Percentiles rank a stretch among this genome's conserved stretches.
Conservation (phyloP, 1,284 basidiomycete genomes). For the Naganishia albida region DNA sequence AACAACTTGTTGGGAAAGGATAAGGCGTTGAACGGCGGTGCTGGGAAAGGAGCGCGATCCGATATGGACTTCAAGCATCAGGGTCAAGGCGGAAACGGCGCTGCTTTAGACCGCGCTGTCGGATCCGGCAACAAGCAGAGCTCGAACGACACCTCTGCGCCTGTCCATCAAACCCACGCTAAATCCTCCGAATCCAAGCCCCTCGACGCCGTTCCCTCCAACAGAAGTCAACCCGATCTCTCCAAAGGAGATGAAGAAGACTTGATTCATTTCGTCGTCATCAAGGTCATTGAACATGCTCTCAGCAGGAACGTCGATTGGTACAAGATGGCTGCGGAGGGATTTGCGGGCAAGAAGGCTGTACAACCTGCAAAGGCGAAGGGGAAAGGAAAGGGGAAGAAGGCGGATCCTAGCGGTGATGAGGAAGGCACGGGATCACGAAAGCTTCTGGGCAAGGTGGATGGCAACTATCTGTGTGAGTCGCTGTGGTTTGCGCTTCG, state of each 20-base stretch:
- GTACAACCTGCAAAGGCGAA: background rate
- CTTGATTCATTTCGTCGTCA: slow-evolving; percentile 12
- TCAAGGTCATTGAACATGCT: slow-evolving; percentile 23
- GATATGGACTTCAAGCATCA: background rate
- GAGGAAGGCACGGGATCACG: background rate
- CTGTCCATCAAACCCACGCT: too few relatives aligned
- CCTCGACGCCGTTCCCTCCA: background rate
- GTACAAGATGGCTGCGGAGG: slow-evolving; percentile 19
- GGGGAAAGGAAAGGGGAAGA: slow-evolving; percentile 17
- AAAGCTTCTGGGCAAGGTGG: slow-evolving; percentile 4
- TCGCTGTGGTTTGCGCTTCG: background rate
- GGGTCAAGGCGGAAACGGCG: background rate
- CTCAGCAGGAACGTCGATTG: slow-evolving; percentile 30
- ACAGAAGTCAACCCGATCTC: background rate
- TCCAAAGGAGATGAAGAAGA: background rate
- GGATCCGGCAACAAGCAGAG: background rate
- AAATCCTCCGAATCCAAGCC: background rate
- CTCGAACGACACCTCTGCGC: background rate
- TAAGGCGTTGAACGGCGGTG: background rate
- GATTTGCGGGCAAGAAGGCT: background rate
- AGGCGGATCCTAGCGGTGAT: background rate
- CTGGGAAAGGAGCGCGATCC: background rate
- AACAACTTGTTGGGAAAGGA: background rate
- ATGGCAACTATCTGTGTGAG: slow-evolving; percentile 24
- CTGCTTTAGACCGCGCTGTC: background rate